phyloP scores from a whole-genome alignment of 106 monocot species.

The Allium fistulosum region DNA sequence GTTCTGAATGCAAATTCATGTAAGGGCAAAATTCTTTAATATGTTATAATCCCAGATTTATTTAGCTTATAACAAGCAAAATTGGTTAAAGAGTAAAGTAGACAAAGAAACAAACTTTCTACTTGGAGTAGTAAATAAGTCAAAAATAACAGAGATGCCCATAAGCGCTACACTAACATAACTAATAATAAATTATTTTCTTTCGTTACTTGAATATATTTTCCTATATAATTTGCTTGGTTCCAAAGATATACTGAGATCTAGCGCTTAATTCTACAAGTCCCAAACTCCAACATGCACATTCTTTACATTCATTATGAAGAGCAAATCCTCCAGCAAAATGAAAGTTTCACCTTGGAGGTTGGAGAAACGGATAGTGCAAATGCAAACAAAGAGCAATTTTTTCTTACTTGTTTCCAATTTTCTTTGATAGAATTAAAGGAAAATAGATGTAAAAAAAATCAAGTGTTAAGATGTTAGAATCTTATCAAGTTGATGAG shows the following conservation, averaged over 20 bases:
- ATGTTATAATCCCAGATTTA: not conserved
- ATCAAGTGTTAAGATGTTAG: conserved; percentile 16
- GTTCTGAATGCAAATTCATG: not conserved
- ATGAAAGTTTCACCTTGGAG: conserved; percentile 25
- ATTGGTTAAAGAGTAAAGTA: conserved; percentile 11
- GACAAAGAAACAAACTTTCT: conserved; percentile 13
- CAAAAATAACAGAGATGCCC: conserved; percentile 26
- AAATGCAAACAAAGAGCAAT: conserved; percentile 56
- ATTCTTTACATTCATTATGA: conserved; percentile 14
- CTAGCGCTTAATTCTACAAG: conserved; percentile 12
- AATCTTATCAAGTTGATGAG: conserved; percentile 43
- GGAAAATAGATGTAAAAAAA: conserved; percentile 12
- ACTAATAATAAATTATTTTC: conserved; percentile 6
- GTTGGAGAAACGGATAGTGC: conserved; percentile 12
- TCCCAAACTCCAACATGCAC: conserved; percentile 18
- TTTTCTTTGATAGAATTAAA: not conserved
- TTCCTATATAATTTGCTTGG: conserved; percentile 5
- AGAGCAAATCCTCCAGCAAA: conserved; percentile 21
- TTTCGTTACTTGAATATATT: not conserved
- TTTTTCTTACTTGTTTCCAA: conserved; percentile 3
- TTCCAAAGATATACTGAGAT: conserved; percentile 11
- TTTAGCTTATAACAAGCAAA: not conserved
- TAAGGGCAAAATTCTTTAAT: not conserved
- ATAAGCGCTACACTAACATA: conserved; percentile 36
- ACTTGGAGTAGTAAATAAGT: conserved; percentile 18